Base-by-base conservation (phyloP, 768 basidiomycete genomes). In the Russula lepida region DNA sequence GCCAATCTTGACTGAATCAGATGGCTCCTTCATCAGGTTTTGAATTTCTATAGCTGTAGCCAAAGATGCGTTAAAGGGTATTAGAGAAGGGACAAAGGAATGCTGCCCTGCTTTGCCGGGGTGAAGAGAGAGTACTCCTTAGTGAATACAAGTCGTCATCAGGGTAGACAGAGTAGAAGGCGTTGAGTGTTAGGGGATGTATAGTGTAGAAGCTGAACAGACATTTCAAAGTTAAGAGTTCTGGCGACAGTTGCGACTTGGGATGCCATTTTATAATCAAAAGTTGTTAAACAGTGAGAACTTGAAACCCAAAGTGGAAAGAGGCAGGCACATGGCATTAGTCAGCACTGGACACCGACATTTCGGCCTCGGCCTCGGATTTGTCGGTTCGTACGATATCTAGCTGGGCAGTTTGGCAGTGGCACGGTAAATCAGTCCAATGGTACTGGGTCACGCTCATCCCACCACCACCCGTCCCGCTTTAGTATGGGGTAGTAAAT, bases 381-480 rank as follows among this genome's bases (percentile, higher is more conserved):
- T n/a, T n/a, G n/a, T n/a, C n/a, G n/a, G n/a, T n/a, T n/a, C n/a
- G n/a, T n/a, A n/a, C n/a, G n/a, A n/a, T n/a, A n/a, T n/a, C n/a
- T n/a, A n/a, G n/a, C n/a, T n/a, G n/a, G n/a, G n/a, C n/a, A n/a
- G n/a, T n/a, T n/a, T n/a, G n/a, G n/a, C n/a, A n/a, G n/a, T n/a
- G n/a, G n/a, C n/a, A n/a, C n/a, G n/a, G n/a, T n/a, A n/a, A n/a
- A 15, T 51, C 28, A 62, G 28, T 62, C 60, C 15, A 57, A 19
- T 11, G 56, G 21, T 25, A 52, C 41, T 27, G 6, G 35, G 12
- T 56, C 23, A 21, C 11, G 21, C 25, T 46, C 54, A n/a, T n/a
- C n/a, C n/a, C n/a, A n/a, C 60, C 60, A 62, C 60, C 60, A 62
- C 6, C 60, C n/a, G n/a, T n/a, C n/a, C n/a, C n/a, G n/a, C n/a